Base-by-base conservation (phyloP, 768 basidiomycete genomes). In the Agaricus subrufescens region DNA sequence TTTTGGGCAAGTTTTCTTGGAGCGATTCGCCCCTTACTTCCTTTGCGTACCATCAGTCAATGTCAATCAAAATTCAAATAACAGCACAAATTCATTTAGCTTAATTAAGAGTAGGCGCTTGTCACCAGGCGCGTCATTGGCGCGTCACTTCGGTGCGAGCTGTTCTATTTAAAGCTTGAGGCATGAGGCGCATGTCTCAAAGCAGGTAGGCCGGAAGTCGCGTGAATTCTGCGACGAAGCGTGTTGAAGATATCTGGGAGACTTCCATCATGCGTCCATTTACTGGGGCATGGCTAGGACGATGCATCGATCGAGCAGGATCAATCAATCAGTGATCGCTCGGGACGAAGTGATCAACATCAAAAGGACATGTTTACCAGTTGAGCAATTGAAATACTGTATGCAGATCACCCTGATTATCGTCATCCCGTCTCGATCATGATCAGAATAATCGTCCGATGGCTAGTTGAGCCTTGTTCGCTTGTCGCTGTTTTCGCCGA, bases 401-500 rank as follows among this genome's bases (percentile, higher is more conserved):
- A 45, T 56, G 56, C 52, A 60, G 56, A 48, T 50, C 52, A 45
- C 45, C 54, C 34, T 47, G 42, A 43, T 46, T 12, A 53, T 40
- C 45, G 50, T 51, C 46, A 57, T 58, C 31, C 46, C 59, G 42
- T 43, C 37, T 42, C 52, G 53, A 54, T 54, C 53, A 48, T 54
- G 53, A 63, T 58, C 54, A 61, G 43, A 27, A 45, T 50, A 51
- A 58, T 61, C 65, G 43, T 54, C 51, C 45, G 51, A 43, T 46
- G 56, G 59, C 43, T 63, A 63, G 34, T 73, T 68, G 39, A 63
- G 68, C 55, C 69, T 69, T 19, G 69, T 59, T 48, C 71, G 61
- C 57, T 76, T 80, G 61, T 67, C 61, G 50, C 57, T 44, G 10
- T 48, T 12, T 26, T 37, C 57, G 34, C 61, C 61, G 9, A 54